Base-by-base conservation (phyloP, 164 flowering plant species). In the Brasenia schreberi region DNA sequence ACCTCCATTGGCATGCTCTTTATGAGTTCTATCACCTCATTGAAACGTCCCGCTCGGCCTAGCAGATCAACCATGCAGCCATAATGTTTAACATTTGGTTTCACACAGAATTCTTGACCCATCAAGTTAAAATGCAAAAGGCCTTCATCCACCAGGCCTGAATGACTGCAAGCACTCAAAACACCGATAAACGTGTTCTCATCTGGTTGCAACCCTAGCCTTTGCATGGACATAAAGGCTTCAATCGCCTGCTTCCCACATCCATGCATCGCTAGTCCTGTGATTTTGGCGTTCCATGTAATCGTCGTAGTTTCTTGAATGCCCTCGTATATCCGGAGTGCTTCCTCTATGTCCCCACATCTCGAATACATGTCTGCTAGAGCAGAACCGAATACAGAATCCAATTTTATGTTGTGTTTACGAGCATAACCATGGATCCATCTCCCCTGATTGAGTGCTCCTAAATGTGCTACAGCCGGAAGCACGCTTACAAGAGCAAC, bases 1-100 rank as follows among this genome's bases (percentile, higher is more conserved):
- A 62, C 66, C 5, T 4, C 5, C 17, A 63, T 19, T 19, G 66
- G 71, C 71, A 68, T 68, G 3, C 44, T 27, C 18, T 63, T 42
- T 42, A 69, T 52, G 19, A 69, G 5, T 18, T 69, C 63, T 11
- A 64, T 14, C 33, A 67, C 67, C n/a, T 63, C 33, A 11, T 17
- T 44, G 7, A 69, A n/a, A 64, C 2, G 67, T 5, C 71, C 71
- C 10, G 71, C 71, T 5, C 71, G 63, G 14, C 67, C 71, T 19
- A 69, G 18, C 10, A 69, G 71, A 45, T 64, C 63, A 43, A 69
- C 63, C 62, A 69, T 39, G 63, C 71, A 69, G 43, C 61, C 71
- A 43, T 64, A 69, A 58, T 69, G 71, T 19, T 69, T 59, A 18
- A 69, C 58, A 12, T n/a, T 64, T n/a, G 67, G 71, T n/a, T 5